phyloP scores from a whole-genome alignment of 257 asterid genomes.

The Solanum bukasovii region DNA sequence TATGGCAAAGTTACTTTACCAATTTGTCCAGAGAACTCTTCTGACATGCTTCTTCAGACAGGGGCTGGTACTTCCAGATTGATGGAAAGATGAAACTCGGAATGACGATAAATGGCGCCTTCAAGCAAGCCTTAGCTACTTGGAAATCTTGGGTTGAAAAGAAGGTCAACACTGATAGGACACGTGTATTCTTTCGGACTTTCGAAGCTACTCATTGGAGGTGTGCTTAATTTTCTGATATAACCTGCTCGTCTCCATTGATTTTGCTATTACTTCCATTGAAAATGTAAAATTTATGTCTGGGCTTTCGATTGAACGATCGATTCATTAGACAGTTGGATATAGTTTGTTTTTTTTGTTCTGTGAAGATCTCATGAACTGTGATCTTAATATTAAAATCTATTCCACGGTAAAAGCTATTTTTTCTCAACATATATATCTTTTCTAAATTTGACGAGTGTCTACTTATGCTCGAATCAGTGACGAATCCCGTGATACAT shows the following conservation, averaged over 20 bases:
- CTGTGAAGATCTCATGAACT: not conserved
- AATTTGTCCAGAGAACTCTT: conserved; percentile 5
- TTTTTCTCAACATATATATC: not conserved
- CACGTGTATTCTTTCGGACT: conserved; percentile 72
- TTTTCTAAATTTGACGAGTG: not conserved
- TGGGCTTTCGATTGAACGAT: too few species aligned
- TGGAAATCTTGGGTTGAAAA: conserved; percentile 80
- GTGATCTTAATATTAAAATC: not conserved
- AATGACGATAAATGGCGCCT: conserved; percentile 58
- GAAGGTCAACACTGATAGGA: conserved; percentile 42
- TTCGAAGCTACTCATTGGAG: conserved; percentile 92
- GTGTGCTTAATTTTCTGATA: conserved; percentile 25
- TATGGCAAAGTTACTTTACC: not conserved
- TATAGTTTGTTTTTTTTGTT: not conserved
- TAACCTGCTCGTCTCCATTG: not conserved
- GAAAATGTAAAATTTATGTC: not conserved
- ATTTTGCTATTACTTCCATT: not conserved
- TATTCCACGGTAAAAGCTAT: not conserved
- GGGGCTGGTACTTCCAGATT: conserved; percentile 94
- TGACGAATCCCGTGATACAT: conserved; percentile 36
- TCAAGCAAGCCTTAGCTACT: conserved; percentile 48
- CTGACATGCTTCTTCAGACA: conserved; percentile 62
- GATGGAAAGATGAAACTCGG: conserved; percentile 81
- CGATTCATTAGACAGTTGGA: not conserved
- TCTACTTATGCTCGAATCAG: conserved; percentile 18